These are phyloP conservation scores for Boletus vermiculosoides DNA, from an alignment of 768 basidiomycete species.

Conservation along the genomic window DNA sequence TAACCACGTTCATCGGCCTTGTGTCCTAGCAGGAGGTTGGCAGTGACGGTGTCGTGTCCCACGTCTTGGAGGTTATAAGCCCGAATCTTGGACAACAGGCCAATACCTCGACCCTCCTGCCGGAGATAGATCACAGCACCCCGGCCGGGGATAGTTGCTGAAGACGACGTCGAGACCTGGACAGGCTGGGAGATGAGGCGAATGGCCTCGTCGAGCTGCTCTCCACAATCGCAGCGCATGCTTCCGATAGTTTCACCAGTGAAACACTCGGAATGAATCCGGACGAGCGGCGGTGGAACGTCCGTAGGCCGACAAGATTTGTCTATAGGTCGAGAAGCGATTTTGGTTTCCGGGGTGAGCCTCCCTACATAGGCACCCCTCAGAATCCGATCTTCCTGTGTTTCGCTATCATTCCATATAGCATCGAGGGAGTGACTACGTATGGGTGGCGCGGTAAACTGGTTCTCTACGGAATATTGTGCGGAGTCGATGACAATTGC, in stretches of 20 bases:
- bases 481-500: constrained; percentile 92
- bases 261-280: constrained; percentile 98
- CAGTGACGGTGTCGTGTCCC: constrained; percentile 98
- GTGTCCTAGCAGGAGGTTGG: constrained; percentile 94
- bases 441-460: constrained; percentile 53
- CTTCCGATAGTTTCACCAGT: constrained; percentile 97
- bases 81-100: constrained; percentile 89
- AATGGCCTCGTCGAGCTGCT: constrained; percentile 97
- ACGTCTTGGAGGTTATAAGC: constrained; percentile 98
- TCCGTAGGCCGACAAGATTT: constrained; percentile 18
- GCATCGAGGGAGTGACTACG: constrained; percentile 81
- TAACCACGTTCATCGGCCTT: constrained; percentile 93
- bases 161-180: constrained; percentile 39
- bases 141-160: constrained; percentile 65
- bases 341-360: constrained; percentile 55
- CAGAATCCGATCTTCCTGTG: constrained; percentile 89
- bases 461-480: constrained; percentile 58
- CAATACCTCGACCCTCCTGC: constrained; percentile 97
- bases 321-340: constrained; percentile 39
- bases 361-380: constrained; percentile 92
- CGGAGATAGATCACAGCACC: constrained; percentile 94
- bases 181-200: constrained; percentile 79
- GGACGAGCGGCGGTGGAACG: constrained; percentile 77
- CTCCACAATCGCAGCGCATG: constrained; percentile 99
- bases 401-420: constrained; percentile 81